Evolutionary conservation across 2,329 filamentous ascomycete species (phyloP), one percentile per base, ranked within the genome.

Genomic region (Penicillium sp.): DNA sequence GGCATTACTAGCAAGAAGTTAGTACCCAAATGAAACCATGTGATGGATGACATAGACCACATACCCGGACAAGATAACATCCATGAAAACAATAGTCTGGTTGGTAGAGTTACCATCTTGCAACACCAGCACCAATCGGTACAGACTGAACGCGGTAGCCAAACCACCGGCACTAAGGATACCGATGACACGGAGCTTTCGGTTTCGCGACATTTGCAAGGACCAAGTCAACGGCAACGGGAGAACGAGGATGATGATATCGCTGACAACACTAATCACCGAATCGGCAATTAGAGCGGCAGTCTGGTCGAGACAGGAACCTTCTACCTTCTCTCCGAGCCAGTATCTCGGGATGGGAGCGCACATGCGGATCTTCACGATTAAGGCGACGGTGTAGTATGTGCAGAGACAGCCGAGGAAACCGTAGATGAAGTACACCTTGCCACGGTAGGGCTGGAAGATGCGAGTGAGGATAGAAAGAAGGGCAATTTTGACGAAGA

Each of bases 301-400:
- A 14, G 56, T 58, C 51, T 76, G 74, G 57, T 76, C 64, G 26
- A 76, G 61, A 53, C 74, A 76, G 1, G 56, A 56, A 12, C 67
- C 70, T 2, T 55, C 37, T 26, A 50, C 26, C n/a, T 54, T 5
- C 1, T 49, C 6, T 25, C 66, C 61, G 7, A 62, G 56, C 74
- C 73, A 76, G 64, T 74, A 76, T 8, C 55, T 63, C 9, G 69
- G 65, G 15, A 76, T 64, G 0, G 74, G 74, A 14, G 63, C 55
- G 48, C 74, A 76, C 54, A 75, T 74, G 45, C 68, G 63, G 33
- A 73, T 70, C 55, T 76, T 76, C 37, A 76, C 51, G 51, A 73
- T 59, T 14, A 73, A 57, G 14, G 70, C 70, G 43, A 73, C 59
- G 41, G 60, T 60, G 50, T 76, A 76, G 64, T 76, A 76, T 22